phyloP scores from a whole-genome alignment of 768 basidiomycete species.

The Cyclocybe cylindracea region DNA sequence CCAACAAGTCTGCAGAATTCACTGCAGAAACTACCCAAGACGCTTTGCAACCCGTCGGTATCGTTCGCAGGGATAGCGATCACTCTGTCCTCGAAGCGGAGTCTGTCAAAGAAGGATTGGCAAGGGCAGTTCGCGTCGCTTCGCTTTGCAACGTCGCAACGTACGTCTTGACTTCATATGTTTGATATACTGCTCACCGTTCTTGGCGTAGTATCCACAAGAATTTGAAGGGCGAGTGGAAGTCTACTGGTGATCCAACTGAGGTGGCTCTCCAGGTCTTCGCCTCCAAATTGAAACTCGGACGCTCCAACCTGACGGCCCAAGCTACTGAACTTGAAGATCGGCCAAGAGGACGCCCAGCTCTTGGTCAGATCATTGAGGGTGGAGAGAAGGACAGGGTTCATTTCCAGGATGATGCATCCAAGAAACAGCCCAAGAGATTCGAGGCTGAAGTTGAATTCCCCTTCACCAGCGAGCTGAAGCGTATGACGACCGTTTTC shows the following conservation, averaged over 20 bases:
- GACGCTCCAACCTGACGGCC: slow-evolving; percentile 29
- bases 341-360: slow-evolving; percentile 13
- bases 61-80: slow-evolving; percentile 23
- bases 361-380: slow-evolving; percentile 28
- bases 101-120: slow-evolving; percentile 20
- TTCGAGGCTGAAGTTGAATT: slow-evolving; percentile 38
- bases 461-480: slow-evolving; percentile 52
- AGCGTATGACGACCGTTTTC: slow-evolving; percentile 49
- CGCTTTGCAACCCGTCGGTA: slow-evolving; percentile 32
- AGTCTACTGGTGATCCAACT: slow-evolving; percentile 54
- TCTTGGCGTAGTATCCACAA: slow-evolving; percentile 32
- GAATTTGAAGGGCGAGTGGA: slow-evolving; percentile 43
- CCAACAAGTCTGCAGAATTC: slow-evolving; percentile 24
- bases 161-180: slow-evolving; percentile 15
- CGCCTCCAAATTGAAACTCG: slow-evolving; percentile 48
- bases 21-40: slow-evolving; percentile 32
- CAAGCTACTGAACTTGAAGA: slow-evolving; percentile 22
- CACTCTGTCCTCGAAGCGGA: slow-evolving; percentile 18
- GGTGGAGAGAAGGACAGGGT: slow-evolving; percentile 23
- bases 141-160: slow-evolving; percentile 40
- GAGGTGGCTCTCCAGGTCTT: slow-evolving; percentile 60
- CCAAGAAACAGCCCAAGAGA: slow-evolving; percentile 19
- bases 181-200: not conserved
- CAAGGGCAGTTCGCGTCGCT: slow-evolving; percentile 30
- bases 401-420: slow-evolving; percentile 17